Percentiles rank a stretch among this genome's conserved stretches.
phyloP scores from a whole-genome alignment of 1,139 yeast genomes.

The Suhomyces ambrosiae region DNA sequence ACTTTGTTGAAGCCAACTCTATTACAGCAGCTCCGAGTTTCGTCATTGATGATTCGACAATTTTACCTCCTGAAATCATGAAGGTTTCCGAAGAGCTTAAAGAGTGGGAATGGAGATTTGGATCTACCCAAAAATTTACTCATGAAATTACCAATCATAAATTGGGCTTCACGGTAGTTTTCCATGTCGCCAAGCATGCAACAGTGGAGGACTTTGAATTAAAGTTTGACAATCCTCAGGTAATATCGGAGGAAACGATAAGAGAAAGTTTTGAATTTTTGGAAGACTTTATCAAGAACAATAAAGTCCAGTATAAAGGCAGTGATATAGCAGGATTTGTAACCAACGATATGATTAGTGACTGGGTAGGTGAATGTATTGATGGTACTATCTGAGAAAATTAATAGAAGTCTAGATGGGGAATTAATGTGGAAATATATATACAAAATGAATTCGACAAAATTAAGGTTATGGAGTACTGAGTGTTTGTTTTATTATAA shows the following conservation, averaged over 20 bases:
- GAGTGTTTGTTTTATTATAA: too few relatives aligned
- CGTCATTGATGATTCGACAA: conserved; percentile 28
- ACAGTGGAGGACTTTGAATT: conserved; percentile 27
- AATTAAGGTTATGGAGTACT: too few relatives aligned
- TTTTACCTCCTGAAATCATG: conserved; percentile 50
- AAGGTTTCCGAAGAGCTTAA: conserved; percentile 47
- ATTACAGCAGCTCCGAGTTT: conserved; percentile 16
- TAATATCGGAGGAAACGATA: conserved; percentile 21
- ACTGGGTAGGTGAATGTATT: conserved; percentile 50
- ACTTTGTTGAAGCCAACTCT: conserved; percentile 27
- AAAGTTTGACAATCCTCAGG: conserved; percentile 16
- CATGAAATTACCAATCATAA: conserved; percentile 42
- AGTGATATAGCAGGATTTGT: conserved; percentile 49
- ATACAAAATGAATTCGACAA: too few relatives aligned
- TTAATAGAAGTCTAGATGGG: too few relatives aligned
- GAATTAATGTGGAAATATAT: too few relatives aligned
- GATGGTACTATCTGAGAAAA: conserved; percentile 46
- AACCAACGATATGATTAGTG: conserved; percentile 45
- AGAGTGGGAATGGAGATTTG: conserved; percentile 73
- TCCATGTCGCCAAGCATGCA: conserved; percentile 47
- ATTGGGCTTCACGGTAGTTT: conserved; percentile 34
- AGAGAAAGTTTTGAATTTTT: conserved; percentile 34
- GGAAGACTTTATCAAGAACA: conserved; percentile 27
- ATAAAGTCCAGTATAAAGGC: conserved; percentile 41
- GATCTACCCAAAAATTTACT: conserved; percentile 67